These are phyloP conservation scores for Nephelium lappaceum DNA, from an alignment of 345 rosid genomes.

Conservation along the genomic window DNA sequence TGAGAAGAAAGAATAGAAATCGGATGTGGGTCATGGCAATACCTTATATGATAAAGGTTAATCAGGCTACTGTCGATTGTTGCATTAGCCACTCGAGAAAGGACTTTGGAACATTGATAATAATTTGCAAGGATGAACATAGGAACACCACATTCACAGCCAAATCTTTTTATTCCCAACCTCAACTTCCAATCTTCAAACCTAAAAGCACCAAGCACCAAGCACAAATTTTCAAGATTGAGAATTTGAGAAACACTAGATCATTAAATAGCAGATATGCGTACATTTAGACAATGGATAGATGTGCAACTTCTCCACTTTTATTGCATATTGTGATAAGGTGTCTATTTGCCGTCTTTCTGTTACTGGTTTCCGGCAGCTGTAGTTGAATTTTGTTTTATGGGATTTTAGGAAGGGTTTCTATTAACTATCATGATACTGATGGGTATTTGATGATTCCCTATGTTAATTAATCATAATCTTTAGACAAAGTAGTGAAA, in stretches of 20 bases:
- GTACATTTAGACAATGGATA: no score
- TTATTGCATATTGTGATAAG: no score
- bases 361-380: no score
- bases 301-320: no score
- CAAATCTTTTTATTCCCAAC: constrained; percentile 76
- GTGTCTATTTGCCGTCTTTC: no score
- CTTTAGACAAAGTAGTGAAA: no score
- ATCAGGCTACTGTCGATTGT: constrained; percentile 62
- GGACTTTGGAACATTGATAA: constrained; percentile 47
- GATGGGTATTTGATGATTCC: no score
- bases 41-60: constrained; percentile 86
- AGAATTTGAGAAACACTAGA: constrained; percentile 33
- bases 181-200: constrained; percentile 81
- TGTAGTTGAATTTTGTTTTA: no score
- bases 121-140: constrained; percentile 55
- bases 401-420: no score
- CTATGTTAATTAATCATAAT: no score
- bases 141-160: constrained; percentile 75
- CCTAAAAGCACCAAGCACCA: constrained; percentile 34
- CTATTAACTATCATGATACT: no score
- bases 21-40: not conserved
- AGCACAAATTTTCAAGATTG: not conserved
- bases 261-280: no score
- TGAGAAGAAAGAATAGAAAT: not conserved
- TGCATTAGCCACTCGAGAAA: constrained; percentile 70